phyloP scores from a whole-genome alignment of 1,139 yeast species.

The Debaryomyces fabryi region DNA sequence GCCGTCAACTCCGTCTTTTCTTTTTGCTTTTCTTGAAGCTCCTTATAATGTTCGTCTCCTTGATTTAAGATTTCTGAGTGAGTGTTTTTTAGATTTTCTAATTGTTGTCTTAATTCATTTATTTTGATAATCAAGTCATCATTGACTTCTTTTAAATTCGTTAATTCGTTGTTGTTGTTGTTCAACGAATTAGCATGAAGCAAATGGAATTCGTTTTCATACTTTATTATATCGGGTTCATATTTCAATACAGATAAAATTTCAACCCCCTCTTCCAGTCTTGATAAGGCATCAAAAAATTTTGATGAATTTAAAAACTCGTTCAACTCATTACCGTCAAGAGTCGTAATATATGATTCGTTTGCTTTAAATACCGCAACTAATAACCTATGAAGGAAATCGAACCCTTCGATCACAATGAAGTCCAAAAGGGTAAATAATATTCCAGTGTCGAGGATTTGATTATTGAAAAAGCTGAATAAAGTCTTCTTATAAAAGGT shows the following conservation, averaged over 20 bases:
- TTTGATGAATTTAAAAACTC: constrained; percentile 27
- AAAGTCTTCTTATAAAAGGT: constrained; percentile 28
- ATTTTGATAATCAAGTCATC: constrained; percentile 37
- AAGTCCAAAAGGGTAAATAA: constrained; percentile 35
- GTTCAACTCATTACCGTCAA: constrained; percentile 35
- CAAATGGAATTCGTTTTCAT: constrained; percentile 49
- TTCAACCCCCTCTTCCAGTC: constrained; percentile 1
- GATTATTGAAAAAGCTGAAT: constrained; percentile 25
- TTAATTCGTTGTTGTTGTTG: constrained; percentile 42
- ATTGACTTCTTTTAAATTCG: constrained; percentile 41
- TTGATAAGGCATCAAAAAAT: constrained; percentile 21
- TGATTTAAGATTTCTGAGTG: constrained; percentile 45
- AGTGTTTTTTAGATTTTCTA: constrained; percentile 36
- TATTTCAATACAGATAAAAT: constrained; percentile 22
- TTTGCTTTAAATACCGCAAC: constrained; percentile 27
- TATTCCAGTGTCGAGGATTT: constrained; percentile 15
- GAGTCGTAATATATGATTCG: constrained; percentile 20
- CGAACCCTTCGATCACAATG: constrained; percentile 45
- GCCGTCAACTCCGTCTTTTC: constrained; percentile 24
- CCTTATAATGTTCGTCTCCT: constrained; percentile 31
- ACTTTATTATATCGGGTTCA: constrained; percentile 39
- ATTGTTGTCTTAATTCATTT: constrained; percentile 31
- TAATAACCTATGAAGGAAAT: constrained; percentile 34
- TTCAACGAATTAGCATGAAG: constrained; percentile 44
- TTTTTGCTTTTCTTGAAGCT: constrained; percentile 28